Percentiles rank a stretch among this genome's conserved stretches.
Conservation (phyloP, 805 yeast species). For the Ogataea zsoltii region DNA sequence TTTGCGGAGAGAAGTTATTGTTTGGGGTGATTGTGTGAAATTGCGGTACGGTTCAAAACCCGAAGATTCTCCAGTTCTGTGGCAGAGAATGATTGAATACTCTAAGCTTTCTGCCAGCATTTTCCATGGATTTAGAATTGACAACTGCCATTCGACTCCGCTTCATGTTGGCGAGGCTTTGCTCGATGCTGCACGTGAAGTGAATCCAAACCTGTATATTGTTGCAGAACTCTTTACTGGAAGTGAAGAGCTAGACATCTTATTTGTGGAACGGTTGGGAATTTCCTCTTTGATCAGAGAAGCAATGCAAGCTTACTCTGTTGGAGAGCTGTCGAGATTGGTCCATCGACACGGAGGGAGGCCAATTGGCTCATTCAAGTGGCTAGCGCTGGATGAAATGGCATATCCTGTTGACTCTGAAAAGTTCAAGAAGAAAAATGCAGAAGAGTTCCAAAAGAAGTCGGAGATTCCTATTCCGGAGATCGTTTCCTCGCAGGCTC, state of each 20-base stretch:
- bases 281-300: slow-evolving; percentile 88
- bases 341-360: slow-evolving; percentile 93
- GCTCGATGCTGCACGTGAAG: slow-evolving; percentile 82
- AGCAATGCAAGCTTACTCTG: slow-evolving; percentile 96
- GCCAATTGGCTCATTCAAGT: slow-evolving; percentile 88
- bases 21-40: slow-evolving; percentile 98
- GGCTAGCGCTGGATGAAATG: slow-evolving; percentile 74
- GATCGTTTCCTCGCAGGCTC: slow-evolving; percentile 65
- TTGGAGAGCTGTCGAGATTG: slow-evolving; percentile 78
- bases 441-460: slow-evolving; percentile 36
- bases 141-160: slow-evolving; percentile 96
- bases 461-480: slow-evolving; percentile 72
- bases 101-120: slow-evolving; percentile 67
- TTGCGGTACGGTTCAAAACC: slow-evolving; percentile 78
- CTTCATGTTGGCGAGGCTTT: slow-evolving; percentile 89
- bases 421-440: slow-evolving; percentile 22
- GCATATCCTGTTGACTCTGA: slow-evolving; percentile 61
- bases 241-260: slow-evolving; percentile 83
- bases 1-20: slow-evolving; percentile 86
- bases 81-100: slow-evolving; percentile 86
- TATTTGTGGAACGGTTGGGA: slow-evolving; percentile 89
- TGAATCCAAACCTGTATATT: slow-evolving; percentile 83
- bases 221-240: slow-evolving; percentile 96
- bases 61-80: slow-evolving; percentile 82
- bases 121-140: slow-evolving; percentile 89